A percentile compares a stretch with the other conserved stretches of the same genome.
These are phyloP conservation scores for Talaromyces pinophilus DNA, from an alignment of 2,329 filamentous ascomycete species.

Conservation along the genomic window DNA sequence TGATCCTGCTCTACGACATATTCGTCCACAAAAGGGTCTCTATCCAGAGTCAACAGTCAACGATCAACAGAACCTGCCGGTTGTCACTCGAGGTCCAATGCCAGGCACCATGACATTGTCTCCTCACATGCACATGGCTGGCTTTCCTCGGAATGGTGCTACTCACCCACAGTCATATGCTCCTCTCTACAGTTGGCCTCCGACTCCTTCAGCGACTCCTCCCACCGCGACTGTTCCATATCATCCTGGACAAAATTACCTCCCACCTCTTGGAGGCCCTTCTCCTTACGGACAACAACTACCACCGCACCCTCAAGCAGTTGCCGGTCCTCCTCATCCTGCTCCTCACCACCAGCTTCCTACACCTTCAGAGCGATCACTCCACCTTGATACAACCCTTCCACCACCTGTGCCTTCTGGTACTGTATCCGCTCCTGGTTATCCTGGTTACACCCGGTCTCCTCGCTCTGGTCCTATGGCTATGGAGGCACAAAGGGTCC, in stretches of 20 bases:
- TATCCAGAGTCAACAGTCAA: conserved; percentile 95
- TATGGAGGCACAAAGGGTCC: conserved; percentile 33
- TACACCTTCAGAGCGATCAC: conserved; percentile 38
- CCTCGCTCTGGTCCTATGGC: conserved; percentile 31
- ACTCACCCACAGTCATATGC: conserved; percentile 45
- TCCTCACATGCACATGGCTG: conserved; percentile 56
- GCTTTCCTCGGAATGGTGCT: conserved; percentile 51
- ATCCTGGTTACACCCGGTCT: conserved; percentile 33
- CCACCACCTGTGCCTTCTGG: conserved; percentile 29
- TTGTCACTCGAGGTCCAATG: conserved; percentile 75
- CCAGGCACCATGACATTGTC: conserved; percentile 55
- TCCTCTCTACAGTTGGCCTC: conserved; percentile 47
- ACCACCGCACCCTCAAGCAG: conserved; percentile 22
- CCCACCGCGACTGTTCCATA: conserved; percentile 42
- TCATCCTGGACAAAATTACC: conserved; percentile 34
- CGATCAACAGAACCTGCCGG: conserved; percentile 76
- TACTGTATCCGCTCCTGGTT: conserved; percentile 27
- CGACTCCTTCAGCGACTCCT: conserved; percentile 48
- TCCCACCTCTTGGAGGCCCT: conserved; percentile 39
- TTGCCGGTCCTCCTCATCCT: conserved; percentile 28
- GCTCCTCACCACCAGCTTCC: conserved; percentile 32
- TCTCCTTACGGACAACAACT: conserved; percentile 37
- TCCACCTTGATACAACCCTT: conserved; percentile 36
- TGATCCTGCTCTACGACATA: conserved; percentile 76
- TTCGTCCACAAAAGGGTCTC: conserved; percentile 87